Percentiles rank a stretch among this genome's conserved stretches.
Evolutionary conservation across 208 protist genomes (phyloP).

Genomic region (Trypanosoma conorhini): DNA sequence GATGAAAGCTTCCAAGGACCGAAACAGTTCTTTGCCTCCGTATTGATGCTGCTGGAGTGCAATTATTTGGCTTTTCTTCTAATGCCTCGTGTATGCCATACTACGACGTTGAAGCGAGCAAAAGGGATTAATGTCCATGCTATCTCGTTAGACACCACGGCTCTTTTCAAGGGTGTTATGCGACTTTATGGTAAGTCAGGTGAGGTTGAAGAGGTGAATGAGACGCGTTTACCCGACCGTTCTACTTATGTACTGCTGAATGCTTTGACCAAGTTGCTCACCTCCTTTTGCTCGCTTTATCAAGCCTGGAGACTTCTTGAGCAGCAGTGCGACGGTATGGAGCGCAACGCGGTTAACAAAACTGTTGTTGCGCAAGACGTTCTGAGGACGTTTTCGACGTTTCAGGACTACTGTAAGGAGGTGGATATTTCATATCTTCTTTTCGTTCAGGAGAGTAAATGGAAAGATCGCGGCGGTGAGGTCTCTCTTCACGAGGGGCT

Average conservation of each 20-base stretch:
- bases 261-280: conserved; percentile 52
- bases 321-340: background rate
- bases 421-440: conserved; percentile 75
- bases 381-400: conserved; percentile 26
- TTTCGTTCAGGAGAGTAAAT: conserved; percentile 31
- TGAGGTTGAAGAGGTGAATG: conserved; percentile 12
- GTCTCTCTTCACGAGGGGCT: conserved; percentile 12
- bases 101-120: background rate
- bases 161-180: conserved; percentile 65
- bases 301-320: conserved; percentile 23
- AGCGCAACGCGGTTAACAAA: background rate
- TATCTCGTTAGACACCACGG: conserved; percentile 43
- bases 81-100: conserved; percentile 4
- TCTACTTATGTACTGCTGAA: conserved; percentile 42
- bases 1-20: background rate
- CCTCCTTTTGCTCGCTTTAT: conserved; percentile 55
- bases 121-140: conserved; percentile 42
- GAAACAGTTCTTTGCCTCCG: conserved; percentile 17
- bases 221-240: conserved; percentile 30
- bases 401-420: conserved; percentile 59
- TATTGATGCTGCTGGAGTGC: conserved; percentile 11
- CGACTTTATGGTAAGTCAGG: conserved; percentile 34
- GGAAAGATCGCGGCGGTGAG: background rate
- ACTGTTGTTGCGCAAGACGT: conserved; percentile 35
- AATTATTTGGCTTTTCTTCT: conserved; percentile 23